A percentile compares a stretch with the other conserved stretches of the same genome.
These are phyloP conservation scores for Scopulariopsis brevicaulis DNA, from an alignment of 2,329 filamentous ascomycete genomes.

Conservation along the genomic window DNA sequence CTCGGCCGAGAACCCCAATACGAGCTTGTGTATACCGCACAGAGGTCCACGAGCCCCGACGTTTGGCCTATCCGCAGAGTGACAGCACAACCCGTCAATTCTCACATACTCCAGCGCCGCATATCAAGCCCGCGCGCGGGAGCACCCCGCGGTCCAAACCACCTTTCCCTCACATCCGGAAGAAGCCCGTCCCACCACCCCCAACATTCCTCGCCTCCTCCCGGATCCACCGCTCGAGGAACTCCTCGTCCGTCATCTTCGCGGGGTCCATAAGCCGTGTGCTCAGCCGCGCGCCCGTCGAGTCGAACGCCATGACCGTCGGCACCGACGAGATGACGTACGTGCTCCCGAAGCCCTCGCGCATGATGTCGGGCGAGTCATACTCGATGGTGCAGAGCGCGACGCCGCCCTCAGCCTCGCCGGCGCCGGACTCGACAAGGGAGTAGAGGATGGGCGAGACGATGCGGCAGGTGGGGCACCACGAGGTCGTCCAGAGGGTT, in stretches of 20 bases:
- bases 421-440: conserved; percentile 37
- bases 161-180: neutral
- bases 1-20: no score
- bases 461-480: conserved; percentile 40
- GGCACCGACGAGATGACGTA: conserved; percentile 50
- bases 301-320: conserved; percentile 44
- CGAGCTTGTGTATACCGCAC: no score
- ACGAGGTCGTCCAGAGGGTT: conserved; percentile 49
- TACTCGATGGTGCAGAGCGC: conserved; percentile 42
- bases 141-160: neutral
- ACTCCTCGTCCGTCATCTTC: conserved; percentile 34
- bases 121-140: neutral
- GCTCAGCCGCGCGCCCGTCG: neutral
- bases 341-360: conserved; percentile 17
- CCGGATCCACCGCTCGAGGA: conserved; percentile 41
- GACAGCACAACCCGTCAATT: neutral
- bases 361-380: conserved; percentile 46
- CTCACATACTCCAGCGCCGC: neutral
- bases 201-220: conserved; percentile 36
- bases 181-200: conserved; percentile 19
- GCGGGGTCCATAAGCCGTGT: conserved; percentile 2
- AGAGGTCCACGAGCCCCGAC: no score
- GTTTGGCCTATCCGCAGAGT: no score
- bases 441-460: conserved; percentile 35
- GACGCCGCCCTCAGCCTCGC: conserved; percentile 44